Conservation (phyloP, 805 yeast genomes). For the Soucietia sequanensis region DNA sequence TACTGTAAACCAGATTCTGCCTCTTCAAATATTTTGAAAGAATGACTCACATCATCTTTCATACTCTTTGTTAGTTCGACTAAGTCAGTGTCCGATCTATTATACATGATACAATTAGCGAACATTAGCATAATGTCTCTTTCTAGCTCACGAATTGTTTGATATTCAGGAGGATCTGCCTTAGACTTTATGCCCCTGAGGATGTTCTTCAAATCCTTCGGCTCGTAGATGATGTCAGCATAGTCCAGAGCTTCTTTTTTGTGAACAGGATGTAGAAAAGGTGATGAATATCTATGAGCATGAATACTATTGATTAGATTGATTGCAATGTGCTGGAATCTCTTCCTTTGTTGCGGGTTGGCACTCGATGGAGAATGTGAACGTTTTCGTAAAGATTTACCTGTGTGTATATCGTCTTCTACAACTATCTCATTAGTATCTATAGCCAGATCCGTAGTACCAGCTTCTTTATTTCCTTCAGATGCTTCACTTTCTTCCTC, state of each 20-base stretch:
- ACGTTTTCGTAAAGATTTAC: too few relatives aligned
- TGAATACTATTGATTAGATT: slow-evolving; percentile 64
- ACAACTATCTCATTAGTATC: too few relatives aligned
- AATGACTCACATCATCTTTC: slow-evolving; percentile 62
- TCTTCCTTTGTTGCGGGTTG: slow-evolving; percentile 36
- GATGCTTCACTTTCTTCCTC: slow-evolving; percentile 12
- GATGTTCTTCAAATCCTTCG: slow-evolving; percentile 68
- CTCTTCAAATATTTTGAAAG: slow-evolving; percentile 59
- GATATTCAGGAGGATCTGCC: slow-evolving; percentile 38
- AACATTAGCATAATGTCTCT: slow-evolving; percentile 73
- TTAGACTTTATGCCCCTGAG: slow-evolving; percentile 51
- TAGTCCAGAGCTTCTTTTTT: slow-evolving; percentile 69
- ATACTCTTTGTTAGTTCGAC: slow-evolving; percentile 63
- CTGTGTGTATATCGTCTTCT: too few relatives aligned
- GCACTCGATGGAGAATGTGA: slow-evolving; percentile 14
- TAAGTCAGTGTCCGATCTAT: slow-evolving; percentile 61
- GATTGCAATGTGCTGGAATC: slow-evolving; percentile 60
- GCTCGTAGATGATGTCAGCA: slow-evolving; percentile 56
- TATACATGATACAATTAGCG: slow-evolving; percentile 83
- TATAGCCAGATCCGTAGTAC: too few relatives aligned
- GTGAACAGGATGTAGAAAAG: slow-evolving; percentile 69
- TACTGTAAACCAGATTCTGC: slow-evolving; percentile 33
- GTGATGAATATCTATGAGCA: slow-evolving; percentile 70
- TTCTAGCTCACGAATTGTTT: slow-evolving; percentile 60
- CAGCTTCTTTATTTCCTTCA: slow-evolving; percentile 6